Percentiles rank a stretch among this genome's conserved stretches.
Conservation (phyloP, 176 grass and related monocot species). For the Paspalum notatum region DNA sequence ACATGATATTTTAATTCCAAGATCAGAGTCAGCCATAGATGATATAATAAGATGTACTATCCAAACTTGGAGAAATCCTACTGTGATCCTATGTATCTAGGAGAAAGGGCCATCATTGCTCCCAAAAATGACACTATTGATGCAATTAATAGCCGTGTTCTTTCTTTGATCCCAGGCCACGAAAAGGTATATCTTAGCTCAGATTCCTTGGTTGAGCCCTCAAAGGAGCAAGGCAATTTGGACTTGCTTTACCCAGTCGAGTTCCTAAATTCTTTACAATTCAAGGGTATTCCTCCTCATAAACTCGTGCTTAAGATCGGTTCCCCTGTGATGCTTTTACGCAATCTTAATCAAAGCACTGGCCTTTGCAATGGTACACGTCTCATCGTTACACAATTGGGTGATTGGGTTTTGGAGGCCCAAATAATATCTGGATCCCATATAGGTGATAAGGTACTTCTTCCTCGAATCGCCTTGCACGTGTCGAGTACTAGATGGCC, state of each 20-base stretch:
- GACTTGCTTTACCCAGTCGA: conserved; percentile 27
- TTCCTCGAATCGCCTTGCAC: conserved; percentile 17
- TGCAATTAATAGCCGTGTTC: conserved; percentile 5
- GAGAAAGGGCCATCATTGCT: neutral
- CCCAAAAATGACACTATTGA: conserved; percentile 24
- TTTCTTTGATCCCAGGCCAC: neutral
- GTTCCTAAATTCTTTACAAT: conserved; percentile 10
- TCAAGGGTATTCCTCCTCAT: conserved; percentile 13
- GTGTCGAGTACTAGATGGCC: conserved; percentile 12
- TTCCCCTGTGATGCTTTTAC: conserved; percentile 30
- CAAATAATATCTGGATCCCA: no score
- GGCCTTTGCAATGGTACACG: conserved; percentile 34
- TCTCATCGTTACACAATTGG: conserved; percentile 16
- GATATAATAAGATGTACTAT: conserved; percentile 20
- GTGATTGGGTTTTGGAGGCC: neutral
- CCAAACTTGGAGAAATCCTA: neutral
- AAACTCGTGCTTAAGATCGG: conserved; percentile 6
- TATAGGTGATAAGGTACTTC: neutral
- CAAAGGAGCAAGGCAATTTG: neutral
- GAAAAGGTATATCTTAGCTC: no score
- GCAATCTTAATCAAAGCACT: no score
- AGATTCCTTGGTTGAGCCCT: neutral
- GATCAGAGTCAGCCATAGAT: neutral
- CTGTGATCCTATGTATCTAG: neutral
- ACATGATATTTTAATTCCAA: no score